These are phyloP conservation scores for Sporothrix dimorphospora DNA, from an alignment of 2,329 filamentous ascomycete species.

Conservation along the genomic window DNA sequence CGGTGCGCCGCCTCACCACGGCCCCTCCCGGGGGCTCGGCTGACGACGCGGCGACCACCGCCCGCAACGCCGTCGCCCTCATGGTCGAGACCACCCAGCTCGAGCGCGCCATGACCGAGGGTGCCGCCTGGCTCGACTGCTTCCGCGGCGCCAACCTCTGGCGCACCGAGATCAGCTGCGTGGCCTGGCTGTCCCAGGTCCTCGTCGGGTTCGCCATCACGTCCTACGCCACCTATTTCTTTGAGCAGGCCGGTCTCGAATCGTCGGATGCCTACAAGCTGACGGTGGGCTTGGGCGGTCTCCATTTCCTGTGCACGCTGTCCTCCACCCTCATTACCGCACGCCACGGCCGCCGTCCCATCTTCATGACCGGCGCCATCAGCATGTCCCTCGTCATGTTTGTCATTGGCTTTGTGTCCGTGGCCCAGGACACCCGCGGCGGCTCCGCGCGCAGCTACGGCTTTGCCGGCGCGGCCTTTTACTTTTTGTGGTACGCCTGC, in stretches of 20 bases:
- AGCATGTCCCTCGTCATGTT: constrained; percentile 43
- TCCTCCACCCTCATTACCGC: constrained; percentile 50
- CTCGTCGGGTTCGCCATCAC: constrained; percentile 44
- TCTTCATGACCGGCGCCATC: constrained; percentile 45
- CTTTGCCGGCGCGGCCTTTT: constrained; percentile 47
- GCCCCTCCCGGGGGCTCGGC: constrained; percentile 59
- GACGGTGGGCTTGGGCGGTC: constrained; percentile 47
- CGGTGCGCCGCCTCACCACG: constrained; percentile 50
- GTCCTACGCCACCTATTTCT: constrained; percentile 47
- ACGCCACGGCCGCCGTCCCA: constrained; percentile 47
- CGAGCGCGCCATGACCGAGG: constrained; percentile 57
- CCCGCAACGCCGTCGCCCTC: constrained; percentile 42
- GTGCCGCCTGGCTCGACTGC: constrained; percentile 49
- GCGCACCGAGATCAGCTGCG: constrained; percentile 50
- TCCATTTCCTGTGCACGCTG: constrained; percentile 49
- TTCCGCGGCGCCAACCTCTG: constrained; percentile 54
- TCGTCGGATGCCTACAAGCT: constrained; percentile 45
- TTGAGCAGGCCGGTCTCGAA: constrained; percentile 49
- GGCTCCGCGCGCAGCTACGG: constrained; percentile 35
- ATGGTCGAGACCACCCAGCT: constrained; percentile 54
- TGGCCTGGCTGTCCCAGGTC: constrained; percentile 48
- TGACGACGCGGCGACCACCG: constrained; percentile 35
- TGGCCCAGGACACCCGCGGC: constrained; percentile 42
- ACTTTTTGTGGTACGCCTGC: constrained; percentile 47
- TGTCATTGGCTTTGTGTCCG: constrained; percentile 47